Evolutionary conservation across 768 basidiomycete genomes (phyloP).

Genomic region (Phylloporus arenicola): DNA sequence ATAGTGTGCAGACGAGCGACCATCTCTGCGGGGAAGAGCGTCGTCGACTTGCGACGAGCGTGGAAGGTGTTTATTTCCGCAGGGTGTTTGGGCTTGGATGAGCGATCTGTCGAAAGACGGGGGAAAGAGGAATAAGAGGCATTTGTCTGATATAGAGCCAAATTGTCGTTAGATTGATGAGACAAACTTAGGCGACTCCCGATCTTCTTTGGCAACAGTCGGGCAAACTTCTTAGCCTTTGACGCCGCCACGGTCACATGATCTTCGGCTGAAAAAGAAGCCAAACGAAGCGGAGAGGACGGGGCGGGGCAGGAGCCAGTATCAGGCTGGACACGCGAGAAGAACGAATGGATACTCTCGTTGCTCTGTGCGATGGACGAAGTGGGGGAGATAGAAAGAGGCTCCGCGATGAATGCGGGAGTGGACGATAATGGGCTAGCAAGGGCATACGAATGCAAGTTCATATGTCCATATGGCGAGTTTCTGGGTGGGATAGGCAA

Average conservation of each 20-base stretch:
- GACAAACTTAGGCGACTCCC: conserved; percentile 26
- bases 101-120: conserved; percentile 18
- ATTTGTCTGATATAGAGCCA: conserved; percentile 20
- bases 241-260: conserved; percentile 9
- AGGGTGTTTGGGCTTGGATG: conserved; percentile 21
- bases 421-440: conserved; percentile 23
- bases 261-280: conserved; percentile 24
- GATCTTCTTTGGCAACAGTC: conserved; percentile 29
- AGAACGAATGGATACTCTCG: conserved; percentile 25
- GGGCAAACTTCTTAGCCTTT: conserved; percentile 26
- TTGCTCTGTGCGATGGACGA: conserved; percentile 22
- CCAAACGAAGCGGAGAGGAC: conserved; percentile 23
- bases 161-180: conserved; percentile 25
- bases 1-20: conserved; percentile 27
- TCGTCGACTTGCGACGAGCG: conserved; percentile 32
- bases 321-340: conserved; percentile 18
- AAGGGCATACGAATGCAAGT: conserved; percentile 24
- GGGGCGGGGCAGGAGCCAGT: conserved; percentile 15
- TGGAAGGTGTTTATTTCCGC: conserved; percentile 32
- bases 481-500: conserved; percentile 22
- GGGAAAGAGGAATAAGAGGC: conserved; percentile 26
- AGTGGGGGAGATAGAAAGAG: conserved; percentile 22
- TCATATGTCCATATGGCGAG: conserved; percentile 30
- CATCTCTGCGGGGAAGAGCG: conserved; percentile 28
- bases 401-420: conserved; percentile 26